Percentiles rank a stretch among this genome's conserved stretches.
phyloP scores from a whole-genome alignment of 2,329 filamentous ascomycete species.

The Calonectria hawksworthii region DNA sequence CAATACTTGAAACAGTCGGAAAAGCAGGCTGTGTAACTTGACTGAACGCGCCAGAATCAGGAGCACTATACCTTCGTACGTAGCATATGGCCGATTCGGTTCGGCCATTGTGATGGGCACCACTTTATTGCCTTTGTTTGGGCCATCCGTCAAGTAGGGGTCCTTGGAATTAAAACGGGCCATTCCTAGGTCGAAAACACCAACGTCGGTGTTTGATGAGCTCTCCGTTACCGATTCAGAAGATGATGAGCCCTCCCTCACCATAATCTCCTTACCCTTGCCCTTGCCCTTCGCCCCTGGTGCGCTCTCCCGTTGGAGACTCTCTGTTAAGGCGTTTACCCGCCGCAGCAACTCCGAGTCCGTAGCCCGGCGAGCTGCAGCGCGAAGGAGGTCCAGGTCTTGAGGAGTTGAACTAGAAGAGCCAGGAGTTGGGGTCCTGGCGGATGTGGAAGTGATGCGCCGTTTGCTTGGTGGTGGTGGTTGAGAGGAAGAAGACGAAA shows the following conservation, averaged over 20 bases:
- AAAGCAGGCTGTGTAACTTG: neutral
- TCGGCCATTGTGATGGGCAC: constrained; percentile 36
- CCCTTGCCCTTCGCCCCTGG: neutral
- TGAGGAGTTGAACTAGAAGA: neutral
- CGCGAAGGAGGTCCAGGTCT: constrained; percentile 9
- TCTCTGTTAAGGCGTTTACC: constrained; percentile 22
- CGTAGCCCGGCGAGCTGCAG: constrained; percentile 35
- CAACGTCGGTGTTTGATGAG: neutral
- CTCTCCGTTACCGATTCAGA: neutral
- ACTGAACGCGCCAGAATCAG: neutral
- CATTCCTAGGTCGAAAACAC: neutral
- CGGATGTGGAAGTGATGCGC: neutral
- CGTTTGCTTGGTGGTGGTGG: neutral
- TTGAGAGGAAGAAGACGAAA: neutral
- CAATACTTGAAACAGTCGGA: neutral
- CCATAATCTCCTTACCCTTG: neutral
- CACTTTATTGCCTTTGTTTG: constrained; percentile 17
- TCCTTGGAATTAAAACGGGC: neutral
- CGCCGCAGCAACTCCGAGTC: constrained; percentile 35
- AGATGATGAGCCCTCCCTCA: neutral
- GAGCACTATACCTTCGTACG: constrained; percentile 32
- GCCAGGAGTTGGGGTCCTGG: neutral
- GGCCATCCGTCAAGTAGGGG: neutral
- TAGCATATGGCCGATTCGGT: constrained; percentile 29
- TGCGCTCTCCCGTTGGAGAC: neutral